phyloP scores from a whole-genome alignment of 768 basidiomycete genomes.

The Kwoniella sp. region DNA sequence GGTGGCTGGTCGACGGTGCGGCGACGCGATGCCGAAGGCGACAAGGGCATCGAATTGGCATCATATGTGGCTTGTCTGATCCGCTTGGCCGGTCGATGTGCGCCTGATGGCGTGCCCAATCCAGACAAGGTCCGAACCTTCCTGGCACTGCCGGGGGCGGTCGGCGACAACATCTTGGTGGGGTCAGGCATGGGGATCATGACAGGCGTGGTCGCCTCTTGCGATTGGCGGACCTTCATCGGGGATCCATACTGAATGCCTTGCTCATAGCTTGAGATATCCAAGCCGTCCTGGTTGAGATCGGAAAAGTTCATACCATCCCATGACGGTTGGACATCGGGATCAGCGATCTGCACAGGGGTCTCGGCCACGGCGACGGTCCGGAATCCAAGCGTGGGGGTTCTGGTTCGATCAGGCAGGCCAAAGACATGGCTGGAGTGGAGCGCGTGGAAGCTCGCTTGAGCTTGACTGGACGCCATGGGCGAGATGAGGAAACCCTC shows the following conservation, averaged over 20 bases:
- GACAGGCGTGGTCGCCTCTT: slow-evolving; percentile 2
- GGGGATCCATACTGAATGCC: slow-evolving; percentile 10
- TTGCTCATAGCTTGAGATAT: slow-evolving; percentile 11
- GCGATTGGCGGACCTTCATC: slow-evolving; percentile 2
- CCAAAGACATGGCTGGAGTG: slow-evolving; percentile 1
- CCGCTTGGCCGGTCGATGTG: slow-evolving; percentile 20
- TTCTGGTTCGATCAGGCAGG: slow-evolving; percentile 1
- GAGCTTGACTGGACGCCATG: slow-evolving; percentile 8
- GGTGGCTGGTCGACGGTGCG: slow-evolving; percentile 8
- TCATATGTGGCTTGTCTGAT: slow-evolving; percentile 29
- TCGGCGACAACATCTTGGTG: slow-evolving; percentile 5
- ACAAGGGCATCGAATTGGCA: slow-evolving; percentile 20
- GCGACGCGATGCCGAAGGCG: slow-evolving; percentile 10
- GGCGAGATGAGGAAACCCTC: slow-evolving; percentile 25
- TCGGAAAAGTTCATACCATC: slow-evolving; percentile 12
- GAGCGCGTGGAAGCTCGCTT: slow-evolving; percentile 1
- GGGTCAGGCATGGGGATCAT: slow-evolving; percentile 12
- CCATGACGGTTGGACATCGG: slow-evolving; percentile 9
- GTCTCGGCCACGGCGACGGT: slow-evolving; percentile 12
- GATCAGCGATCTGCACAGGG: slow-evolving; percentile 17
- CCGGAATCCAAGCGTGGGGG: slow-evolving; percentile 15
- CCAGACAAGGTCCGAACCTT: slow-evolving; percentile 15
- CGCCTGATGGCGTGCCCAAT: slow-evolving; percentile 21
- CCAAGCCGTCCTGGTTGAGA: slow-evolving; percentile 2
- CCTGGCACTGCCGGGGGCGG: slow-evolving; percentile 15